A percentile compares a stretch with the other conserved stretches of the same genome.
Conservation (phyloP, 2,329 filamentous ascomycete species). For the Acrocalymma vagum region DNA sequence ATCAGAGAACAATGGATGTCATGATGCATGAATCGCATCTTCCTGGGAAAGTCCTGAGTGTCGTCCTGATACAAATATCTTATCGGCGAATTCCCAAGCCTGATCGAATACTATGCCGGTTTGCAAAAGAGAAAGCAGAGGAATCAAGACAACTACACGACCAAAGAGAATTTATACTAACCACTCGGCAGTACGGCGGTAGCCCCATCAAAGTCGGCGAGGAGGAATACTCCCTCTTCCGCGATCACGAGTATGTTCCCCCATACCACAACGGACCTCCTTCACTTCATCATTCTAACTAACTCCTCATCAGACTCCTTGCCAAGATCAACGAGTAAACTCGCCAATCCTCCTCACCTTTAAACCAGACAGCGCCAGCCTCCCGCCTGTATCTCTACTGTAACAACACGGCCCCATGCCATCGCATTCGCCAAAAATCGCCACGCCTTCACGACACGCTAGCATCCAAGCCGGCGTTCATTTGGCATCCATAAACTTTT, state of each 20-base stretch:
- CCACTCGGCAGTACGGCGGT: conserved; percentile 81
- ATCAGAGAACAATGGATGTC: conserved; percentile 3
- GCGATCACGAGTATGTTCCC: conserved; percentile 92
- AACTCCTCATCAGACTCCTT: conserved; percentile 73
- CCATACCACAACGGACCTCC: too few relatives aligned
- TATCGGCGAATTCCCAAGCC: too few relatives aligned
- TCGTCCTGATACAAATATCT: too few relatives aligned
- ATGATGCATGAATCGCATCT: conserved; percentile 3
- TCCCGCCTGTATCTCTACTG: conserved; percentile 33
- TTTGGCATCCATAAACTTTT: conserved; percentile 30
- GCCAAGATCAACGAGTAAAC: conserved; percentile 97
- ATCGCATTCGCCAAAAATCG: conserved; percentile 7
- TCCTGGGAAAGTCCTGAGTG: conserved; percentile 26
- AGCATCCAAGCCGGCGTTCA: conserved; percentile 40
- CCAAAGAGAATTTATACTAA: conserved; percentile 15
- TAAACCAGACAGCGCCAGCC: not conserved
- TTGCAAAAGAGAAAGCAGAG: too few relatives aligned
- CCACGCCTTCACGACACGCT: conserved; percentile 27
- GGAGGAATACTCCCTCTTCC: conserved; percentile 94
- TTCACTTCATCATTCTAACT: conserved; percentile 5
- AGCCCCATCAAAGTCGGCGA: conserved; percentile 97
- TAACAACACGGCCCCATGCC: conserved; percentile 31
- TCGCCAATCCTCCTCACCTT: too few relatives aligned
- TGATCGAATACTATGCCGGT: too few relatives aligned
- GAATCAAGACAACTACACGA: too few relatives aligned